Percentiles rank a stretch among this genome's conserved stretches.
Evolutionary conservation across 1,139 yeast species (phyloP).

Genomic region (Blastobotrys illinoisensis): DNA sequence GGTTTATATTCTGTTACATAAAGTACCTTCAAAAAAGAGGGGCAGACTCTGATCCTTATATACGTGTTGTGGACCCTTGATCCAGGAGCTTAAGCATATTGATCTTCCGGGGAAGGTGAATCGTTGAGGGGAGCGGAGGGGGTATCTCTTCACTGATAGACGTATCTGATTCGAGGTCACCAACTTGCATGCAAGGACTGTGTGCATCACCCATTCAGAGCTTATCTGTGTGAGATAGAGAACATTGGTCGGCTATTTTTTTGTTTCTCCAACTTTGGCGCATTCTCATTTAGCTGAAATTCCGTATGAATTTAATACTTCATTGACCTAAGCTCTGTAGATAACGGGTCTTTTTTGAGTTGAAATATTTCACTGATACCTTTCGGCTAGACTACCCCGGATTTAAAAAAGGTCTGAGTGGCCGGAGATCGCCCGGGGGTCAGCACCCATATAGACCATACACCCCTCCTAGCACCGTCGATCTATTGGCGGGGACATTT

Average conservation of each 20-base stretch:
- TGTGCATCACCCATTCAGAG: background rate
- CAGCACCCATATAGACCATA: background rate
- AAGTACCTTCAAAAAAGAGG: background rate
- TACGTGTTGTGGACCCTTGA: background rate
- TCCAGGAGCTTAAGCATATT: background rate
- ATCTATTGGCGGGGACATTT: background rate
- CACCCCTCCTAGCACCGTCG: background rate
- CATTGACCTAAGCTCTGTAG: too few species aligned
- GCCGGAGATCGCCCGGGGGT: background rate
- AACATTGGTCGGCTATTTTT: background rate
- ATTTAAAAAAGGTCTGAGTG: background rate
- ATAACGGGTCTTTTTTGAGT: background rate
- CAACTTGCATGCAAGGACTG: background rate
- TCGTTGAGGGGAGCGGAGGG: background rate
- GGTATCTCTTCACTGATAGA: background rate
- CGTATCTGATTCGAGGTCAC: background rate
- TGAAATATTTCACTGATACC: background rate
- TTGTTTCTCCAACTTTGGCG: too few species aligned
- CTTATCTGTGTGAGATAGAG: background rate
- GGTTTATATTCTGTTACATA: background rate
- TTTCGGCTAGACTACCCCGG: background rate
- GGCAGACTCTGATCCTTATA: background rate
- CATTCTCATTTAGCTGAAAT: too few species aligned
- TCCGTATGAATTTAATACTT: too few species aligned
- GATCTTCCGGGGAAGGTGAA: background rate